Conservation (phyloP, 1,284 basidiomycete genomes). For the Taiwanofungus camphoratus region DNA sequence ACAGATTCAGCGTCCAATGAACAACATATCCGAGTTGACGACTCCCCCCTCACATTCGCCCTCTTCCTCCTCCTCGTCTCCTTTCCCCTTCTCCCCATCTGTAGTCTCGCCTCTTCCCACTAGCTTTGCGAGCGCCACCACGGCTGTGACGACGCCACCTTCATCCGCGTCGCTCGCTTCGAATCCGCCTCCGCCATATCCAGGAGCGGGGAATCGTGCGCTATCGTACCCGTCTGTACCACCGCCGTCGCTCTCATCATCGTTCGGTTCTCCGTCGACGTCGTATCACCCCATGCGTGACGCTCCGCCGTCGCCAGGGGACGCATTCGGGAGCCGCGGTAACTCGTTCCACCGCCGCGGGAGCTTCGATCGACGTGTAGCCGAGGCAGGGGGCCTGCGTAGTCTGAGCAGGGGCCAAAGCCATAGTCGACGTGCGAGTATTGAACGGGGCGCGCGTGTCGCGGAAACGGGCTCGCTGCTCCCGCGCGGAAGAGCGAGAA, state of each 20-base stretch:
- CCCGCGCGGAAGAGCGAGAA: constrained; percentile 13
- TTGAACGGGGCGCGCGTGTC: constrained; percentile 55
- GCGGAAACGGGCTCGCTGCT: constrained; percentile 40
- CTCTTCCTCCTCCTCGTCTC: constrained; percentile 52
- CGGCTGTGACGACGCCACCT: constrained; percentile 61
- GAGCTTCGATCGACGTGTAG: constrained; percentile 33
- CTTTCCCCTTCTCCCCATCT: constrained; percentile 49
- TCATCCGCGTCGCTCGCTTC: constrained; percentile 49
- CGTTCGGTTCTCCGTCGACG: constrained; percentile 50
- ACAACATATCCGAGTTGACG: constrained; percentile 37
- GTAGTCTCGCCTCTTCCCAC: constrained; percentile 47
- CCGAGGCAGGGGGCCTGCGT: constrained; percentile 31
- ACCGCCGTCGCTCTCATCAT: constrained; percentile 68
- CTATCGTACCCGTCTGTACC: constrained; percentile 58
- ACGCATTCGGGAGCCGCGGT: constrained; percentile 42
- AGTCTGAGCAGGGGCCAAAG: constrained; percentile 27
- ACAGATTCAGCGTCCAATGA: constrained; percentile 48
- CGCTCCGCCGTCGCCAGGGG: constrained; percentile 41
- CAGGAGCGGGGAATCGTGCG: constrained; percentile 24
- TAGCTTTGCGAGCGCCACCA: constrained; percentile 51
- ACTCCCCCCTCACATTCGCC: constrained; percentile 57
- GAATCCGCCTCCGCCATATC: constrained; percentile 30
- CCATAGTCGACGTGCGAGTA: constrained; percentile 47
- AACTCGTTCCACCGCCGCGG: constrained; percentile 38
- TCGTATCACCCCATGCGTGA: constrained; percentile 42